A percentile compares a stretch with the other conserved stretches of the same genome.
phyloP scores from a whole-genome alignment of 768 basidiomycete genomes.

The Naganishia vaughanmartiniae region DNA sequence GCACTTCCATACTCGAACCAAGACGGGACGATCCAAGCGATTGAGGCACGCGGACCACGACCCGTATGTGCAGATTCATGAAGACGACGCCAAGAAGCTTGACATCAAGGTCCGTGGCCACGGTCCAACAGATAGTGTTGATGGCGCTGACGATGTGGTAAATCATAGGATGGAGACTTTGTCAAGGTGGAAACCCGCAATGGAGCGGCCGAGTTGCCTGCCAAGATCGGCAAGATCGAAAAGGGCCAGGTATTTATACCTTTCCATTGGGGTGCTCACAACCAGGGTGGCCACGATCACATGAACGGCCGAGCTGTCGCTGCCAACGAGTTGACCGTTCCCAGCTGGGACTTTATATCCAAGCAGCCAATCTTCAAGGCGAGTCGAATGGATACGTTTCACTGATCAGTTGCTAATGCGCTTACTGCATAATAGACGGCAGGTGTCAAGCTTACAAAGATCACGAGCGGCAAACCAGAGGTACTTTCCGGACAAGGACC shows the following conservation, averaged over 20 bases:
- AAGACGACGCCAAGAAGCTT: conserved; percentile 34
- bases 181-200: conserved; percentile 31
- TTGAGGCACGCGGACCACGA: conserved; percentile 36
- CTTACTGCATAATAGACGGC: conserved; percentile 23
- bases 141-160: background rate
- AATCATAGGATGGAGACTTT: conserved; percentile 31
- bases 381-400: background rate
- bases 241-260: conserved; percentile 38
- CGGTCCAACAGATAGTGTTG: background rate
- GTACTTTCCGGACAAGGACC: conserved; percentile 27
- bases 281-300: conserved; percentile 27
- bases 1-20: conserved; percentile 37
- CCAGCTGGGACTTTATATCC: conserved; percentile 33
- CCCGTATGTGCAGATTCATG: conserved; percentile 33
- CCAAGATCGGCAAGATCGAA: conserved; percentile 36
- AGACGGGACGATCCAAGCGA: conserved; percentile 35
- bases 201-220: conserved; percentile 34
- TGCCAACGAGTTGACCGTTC: conserved; percentile 37
- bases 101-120: conserved; percentile 24
- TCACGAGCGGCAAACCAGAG: conserved; percentile 24
- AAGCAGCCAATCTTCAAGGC: conserved; percentile 23
- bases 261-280: conserved; percentile 38
- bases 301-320: conserved; percentile 32
- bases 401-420: background rate
- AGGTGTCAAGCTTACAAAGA: conserved; percentile 32